phyloP scores from a whole-genome alignment of 2,329 filamentous ascomycete genomes.

The Metarhizium album region DNA sequence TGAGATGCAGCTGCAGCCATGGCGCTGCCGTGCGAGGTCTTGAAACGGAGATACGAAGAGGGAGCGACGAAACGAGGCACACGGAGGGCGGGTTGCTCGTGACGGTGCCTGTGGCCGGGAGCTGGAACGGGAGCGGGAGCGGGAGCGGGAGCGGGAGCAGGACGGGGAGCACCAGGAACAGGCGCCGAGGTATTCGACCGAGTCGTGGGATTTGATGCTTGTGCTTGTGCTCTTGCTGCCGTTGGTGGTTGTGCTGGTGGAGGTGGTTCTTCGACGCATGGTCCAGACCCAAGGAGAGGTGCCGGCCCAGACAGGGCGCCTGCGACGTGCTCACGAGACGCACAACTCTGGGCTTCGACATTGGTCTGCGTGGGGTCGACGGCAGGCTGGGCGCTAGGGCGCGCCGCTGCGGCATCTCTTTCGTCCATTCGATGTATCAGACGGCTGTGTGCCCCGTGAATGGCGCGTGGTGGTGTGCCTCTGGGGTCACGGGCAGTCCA shows the following conservation, averaged over 20 bases:
- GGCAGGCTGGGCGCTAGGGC: slow-evolving; percentile 7
- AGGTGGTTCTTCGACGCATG: slow-evolving; percentile 3
- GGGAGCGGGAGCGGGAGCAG: slow-evolving; percentile 1
- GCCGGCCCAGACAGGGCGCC: slow-evolving; percentile 5
- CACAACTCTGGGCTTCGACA: slow-evolving; percentile 6
- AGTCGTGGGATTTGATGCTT: not conserved
- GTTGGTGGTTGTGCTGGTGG: slow-evolving; percentile 1
- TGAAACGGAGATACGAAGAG: slow-evolving; percentile 44
- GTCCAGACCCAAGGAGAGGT: slow-evolving; percentile 3
- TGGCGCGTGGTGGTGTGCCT: too few species aligned
- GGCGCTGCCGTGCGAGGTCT: slow-evolving; percentile 22
- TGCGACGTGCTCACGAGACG: slow-evolving; percentile 11
- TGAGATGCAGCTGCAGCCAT: slow-evolving; percentile 21
- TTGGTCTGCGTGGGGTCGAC: slow-evolving; percentile 10
- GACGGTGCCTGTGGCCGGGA: not conserved
- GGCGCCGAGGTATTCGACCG: not conserved
- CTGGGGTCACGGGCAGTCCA: not conserved
- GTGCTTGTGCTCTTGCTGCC: not conserved
- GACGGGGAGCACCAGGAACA: not conserved
- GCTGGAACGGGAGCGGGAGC: not conserved
- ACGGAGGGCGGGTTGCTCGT: slow-evolving; percentile 12
- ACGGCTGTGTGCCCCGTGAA: not conserved
- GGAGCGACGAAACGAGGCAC: slow-evolving; percentile 49
- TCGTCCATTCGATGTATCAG: slow-evolving; percentile 8
- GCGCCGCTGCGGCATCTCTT: slow-evolving; percentile 5